Base-by-base conservation (phyloP, 179 eudicot genomes). In the Silene coronaria region DNA sequence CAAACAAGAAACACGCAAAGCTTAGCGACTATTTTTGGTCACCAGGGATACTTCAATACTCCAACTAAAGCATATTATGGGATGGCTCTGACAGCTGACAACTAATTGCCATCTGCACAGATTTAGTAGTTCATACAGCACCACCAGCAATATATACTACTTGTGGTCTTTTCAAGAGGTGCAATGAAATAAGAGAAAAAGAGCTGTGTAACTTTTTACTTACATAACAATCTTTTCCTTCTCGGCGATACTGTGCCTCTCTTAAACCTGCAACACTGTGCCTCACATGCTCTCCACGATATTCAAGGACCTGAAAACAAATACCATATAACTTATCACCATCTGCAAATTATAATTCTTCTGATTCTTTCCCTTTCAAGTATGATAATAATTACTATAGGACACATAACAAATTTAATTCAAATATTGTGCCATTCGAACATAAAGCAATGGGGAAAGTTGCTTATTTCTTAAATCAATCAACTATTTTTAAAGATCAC, bases 191-290 rank as follows among this genome's bases (percentile, higher is more conserved):
- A 28, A 6, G 10, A 16, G 21, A 46, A 46, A 70, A 24, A 30
- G 1, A 71, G 30, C 3, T 27, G n/a, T 27, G 46, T 3, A 28
- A 28, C 19, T 28, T 4, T 71, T 71, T 38, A 88, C 99, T 87
- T 83, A 96, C 99, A 86, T 96, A 96, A 80, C 99, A 96, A 84
- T 96, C 97, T 87, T 96, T 96, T 79, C 97, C 97, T 71, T 91
- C 92, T 30, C 32, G 75, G 17, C 85, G 84, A 81, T 93, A 96
- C 24, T 80, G 85, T 72, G 86, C 88, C 83, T 93, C 99, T 83
- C 99, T 88, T 76, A 91, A 80, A 86, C 93, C 99, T 69, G 97
- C 99, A 84, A 96, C 84, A 77, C 89, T 88, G 62, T 88, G 91
- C 86, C 99, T 87, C 78, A 96, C 97, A 75, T 91, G 91, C 88